Percentiles rank a stretch among this genome's conserved stretches.
Conservation (phyloP, 163 green algal genomes). For the Scenedesmus sp. region DNA sequence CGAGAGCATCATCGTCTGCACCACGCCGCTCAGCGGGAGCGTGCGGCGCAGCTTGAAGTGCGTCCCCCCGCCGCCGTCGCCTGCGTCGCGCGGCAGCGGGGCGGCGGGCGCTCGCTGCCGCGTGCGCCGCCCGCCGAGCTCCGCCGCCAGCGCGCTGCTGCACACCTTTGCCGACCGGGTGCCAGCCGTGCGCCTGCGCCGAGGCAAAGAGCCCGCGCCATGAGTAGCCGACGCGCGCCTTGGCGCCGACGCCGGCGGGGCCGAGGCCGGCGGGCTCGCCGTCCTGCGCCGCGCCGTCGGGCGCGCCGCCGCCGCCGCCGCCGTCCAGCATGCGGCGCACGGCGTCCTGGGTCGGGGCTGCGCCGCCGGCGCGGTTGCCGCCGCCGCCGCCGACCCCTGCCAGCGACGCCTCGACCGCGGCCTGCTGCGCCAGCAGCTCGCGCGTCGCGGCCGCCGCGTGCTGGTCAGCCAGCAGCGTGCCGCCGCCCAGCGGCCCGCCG, state of each 20-base stretch:
- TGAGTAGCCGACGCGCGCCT: not conserved
- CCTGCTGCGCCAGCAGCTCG: slow-evolving; percentile 15
- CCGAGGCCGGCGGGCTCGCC: not conserved
- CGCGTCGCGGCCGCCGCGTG: slow-evolving; percentile 15
- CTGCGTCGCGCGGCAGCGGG: not conserved
- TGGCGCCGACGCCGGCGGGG: not conserved
- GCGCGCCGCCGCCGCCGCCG: not conserved
- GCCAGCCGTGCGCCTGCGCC: not conserved
- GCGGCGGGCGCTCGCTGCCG: no score
- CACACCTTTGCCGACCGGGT: not conserved
- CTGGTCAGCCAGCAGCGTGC: not conserved
- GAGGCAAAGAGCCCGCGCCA: not conserved
- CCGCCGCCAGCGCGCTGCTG: no score
- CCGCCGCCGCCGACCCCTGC: not conserved
- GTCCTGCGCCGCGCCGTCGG: no score
- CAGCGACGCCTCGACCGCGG: slow-evolving; percentile 2
- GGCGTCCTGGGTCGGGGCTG: slow-evolving; percentile 1
- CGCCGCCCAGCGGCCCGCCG: not conserved
- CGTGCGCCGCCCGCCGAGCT: no score
- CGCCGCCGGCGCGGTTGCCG: not conserved
- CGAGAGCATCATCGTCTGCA: slow-evolving; percentile 25
- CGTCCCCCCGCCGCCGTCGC: slow-evolving; percentile 19
- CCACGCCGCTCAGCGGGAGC: not conserved
- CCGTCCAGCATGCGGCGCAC: not conserved
- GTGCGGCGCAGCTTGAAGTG: slow-evolving; percentile 26